phyloP scores from a whole-genome alignment of 2,329 filamentous ascomycete genomes.

The Plenodomus tracheiphilus region DNA sequence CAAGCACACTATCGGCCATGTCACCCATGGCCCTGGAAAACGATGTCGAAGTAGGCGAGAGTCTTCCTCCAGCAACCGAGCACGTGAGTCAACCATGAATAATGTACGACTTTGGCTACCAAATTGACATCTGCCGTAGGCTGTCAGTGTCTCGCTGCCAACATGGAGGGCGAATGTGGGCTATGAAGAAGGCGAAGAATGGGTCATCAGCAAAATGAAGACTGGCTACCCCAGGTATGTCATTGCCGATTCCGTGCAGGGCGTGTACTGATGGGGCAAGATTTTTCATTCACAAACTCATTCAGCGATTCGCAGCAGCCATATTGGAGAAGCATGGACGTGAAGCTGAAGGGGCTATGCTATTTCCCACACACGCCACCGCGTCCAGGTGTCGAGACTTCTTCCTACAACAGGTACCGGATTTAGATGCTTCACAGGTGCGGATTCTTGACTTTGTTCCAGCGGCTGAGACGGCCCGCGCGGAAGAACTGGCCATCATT shows the following conservation, averaged over 20 bases:
- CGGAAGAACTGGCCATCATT: conserved; percentile 51
- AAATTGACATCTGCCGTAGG: conserved; percentile 58
- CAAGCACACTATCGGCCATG: conserved; percentile 18
- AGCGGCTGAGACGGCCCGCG: conserved; percentile 57
- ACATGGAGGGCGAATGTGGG: conserved; percentile 90
- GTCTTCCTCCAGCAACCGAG: conserved; percentile 44
- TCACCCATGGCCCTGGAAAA: conserved; percentile 36
- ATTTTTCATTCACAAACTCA: conserved; percentile 89
- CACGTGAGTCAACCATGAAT: conserved; percentile 40
- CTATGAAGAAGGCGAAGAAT: conserved; percentile 89
- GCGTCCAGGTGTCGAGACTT: conserved; percentile 78
- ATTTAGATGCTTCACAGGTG: conserved; percentile 55
- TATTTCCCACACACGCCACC: conserved; percentile 74
- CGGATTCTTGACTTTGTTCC: conserved; percentile 66
- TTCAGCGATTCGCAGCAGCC: conserved; percentile 71
- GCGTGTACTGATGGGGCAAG: conserved; percentile 49
- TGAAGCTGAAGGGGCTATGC: conserved; percentile 69
- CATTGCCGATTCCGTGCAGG: conserved; percentile 1
- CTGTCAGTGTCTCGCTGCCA: conserved; percentile 92
- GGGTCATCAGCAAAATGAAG: conserved; percentile 82
- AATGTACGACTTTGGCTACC: background rate
- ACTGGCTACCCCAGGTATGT: conserved; percentile 84
- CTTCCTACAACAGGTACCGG: conserved; percentile 62
- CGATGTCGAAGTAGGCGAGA: conserved; percentile 44
- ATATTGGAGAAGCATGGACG: conserved; percentile 68